phyloP scores from a whole-genome alignment of 306 rosid genomes.

The Spatholobus suberectus region DNA sequence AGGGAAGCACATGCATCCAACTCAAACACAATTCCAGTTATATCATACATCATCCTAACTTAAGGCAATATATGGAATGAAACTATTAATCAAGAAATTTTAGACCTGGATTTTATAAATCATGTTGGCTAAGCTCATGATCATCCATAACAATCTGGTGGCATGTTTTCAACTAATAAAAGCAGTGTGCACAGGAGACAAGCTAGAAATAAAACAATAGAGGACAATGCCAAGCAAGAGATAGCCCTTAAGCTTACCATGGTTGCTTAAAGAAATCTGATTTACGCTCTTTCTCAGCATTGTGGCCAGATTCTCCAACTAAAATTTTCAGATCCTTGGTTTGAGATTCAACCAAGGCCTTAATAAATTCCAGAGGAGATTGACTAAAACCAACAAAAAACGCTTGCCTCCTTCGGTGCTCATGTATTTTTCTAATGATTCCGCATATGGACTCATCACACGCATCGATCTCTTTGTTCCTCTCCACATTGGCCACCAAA shows the following conservation, averaged over 20 bases:
- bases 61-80: background rate
- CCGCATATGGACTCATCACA: slow-evolving; percentile 24
- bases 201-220: background rate
- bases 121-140: background rate
- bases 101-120: background rate
- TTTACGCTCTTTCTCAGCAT: background rate
- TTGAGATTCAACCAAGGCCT: slow-evolving; percentile 20
- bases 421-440: slow-evolving; percentile 22
- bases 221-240: background rate
- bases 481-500: background rate
- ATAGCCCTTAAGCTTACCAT: background rate
- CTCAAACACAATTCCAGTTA: background rate
- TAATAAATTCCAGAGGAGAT: background rate
- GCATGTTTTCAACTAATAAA: background rate
- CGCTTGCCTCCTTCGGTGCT: background rate
- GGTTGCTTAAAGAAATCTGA: slow-evolving; percentile 17
- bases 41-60: background rate
- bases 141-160: background rate
- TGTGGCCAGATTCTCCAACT: background rate
- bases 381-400: slow-evolving; percentile 18
- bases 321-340: slow-evolving; percentile 20
- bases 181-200: background rate
- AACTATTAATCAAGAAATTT: background rate
- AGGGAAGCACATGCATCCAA: background rate
- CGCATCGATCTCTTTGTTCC: background rate